phyloP scores from a whole-genome alignment of 2,329 filamentous ascomycete genomes.

The Phoma sp. region DNA sequence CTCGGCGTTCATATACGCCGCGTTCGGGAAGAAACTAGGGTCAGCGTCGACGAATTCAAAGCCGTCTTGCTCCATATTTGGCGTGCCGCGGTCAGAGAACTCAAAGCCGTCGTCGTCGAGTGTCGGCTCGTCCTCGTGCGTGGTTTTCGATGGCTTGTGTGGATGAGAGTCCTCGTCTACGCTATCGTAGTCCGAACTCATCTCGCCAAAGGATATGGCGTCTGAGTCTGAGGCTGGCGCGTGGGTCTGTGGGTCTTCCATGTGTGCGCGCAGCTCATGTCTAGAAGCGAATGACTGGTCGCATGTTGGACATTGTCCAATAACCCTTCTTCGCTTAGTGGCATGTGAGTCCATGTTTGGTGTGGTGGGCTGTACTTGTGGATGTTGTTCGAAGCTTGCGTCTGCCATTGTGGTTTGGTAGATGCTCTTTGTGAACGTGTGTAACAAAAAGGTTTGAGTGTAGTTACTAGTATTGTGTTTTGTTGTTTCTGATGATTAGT shows the following conservation, averaged over 20 bases:
- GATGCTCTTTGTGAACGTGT: not conserved
- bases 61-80: not conserved
- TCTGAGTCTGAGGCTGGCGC: slow-evolving; percentile 11
- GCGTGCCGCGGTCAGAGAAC: not conserved
- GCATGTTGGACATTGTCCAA: slow-evolving; percentile 18
- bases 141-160: not conserved
- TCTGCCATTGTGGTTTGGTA: slow-evolving; percentile 11
- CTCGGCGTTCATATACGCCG: not conserved
- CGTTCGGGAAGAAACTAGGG: not conserved
- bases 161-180: not conserved
- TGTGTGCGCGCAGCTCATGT: slow-evolving; percentile 14
- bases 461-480: not conserved
- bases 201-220: slow-evolving; percentile 16
- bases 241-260: slow-evolving; percentile 12
- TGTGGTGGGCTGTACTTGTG: not conserved
- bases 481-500: not conserved
- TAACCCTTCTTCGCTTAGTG: slow-evolving; percentile 4
- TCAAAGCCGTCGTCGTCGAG: slow-evolving; percentile 16
- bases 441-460: not conserved
- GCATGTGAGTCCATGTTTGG: not conserved
- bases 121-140: slow-evolving; percentile 5
- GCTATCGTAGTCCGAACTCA: slow-evolving; percentile 12
- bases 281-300: slow-evolving; percentile 7
- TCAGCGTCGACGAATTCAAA: not conserved
- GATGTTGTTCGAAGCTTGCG: not conserved